These are phyloP conservation scores for Candida caryicola DNA, from an alignment of 805 yeast species.

Conservation along the genomic window DNA sequence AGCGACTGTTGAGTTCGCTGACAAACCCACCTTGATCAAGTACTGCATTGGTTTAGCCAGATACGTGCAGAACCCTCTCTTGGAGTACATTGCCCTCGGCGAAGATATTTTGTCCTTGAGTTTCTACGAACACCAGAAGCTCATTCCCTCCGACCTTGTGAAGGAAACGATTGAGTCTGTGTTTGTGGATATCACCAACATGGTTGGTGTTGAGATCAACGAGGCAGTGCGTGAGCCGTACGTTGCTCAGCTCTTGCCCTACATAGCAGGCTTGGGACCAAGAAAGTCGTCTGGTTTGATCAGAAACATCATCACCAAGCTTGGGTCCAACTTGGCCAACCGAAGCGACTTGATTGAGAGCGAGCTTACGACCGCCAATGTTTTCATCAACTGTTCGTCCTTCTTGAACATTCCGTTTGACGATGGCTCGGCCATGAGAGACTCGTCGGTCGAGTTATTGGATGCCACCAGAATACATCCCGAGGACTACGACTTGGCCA, in stretches of 20 bases:
- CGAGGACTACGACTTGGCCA: constrained; percentile 93
- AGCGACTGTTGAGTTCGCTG: constrained; percentile 77
- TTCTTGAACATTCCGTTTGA: constrained; percentile 77
- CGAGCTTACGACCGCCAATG: constrained; percentile 71
- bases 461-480: constrained; percentile 98
- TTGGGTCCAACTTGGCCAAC: constrained; percentile 59
- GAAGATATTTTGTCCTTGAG: constrained; percentile 68
- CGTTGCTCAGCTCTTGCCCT: constrained; percentile 68
- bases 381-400: constrained; percentile 90
- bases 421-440: constrained; percentile 49
- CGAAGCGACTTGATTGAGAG: constrained; percentile 83
- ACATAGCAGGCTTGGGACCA: constrained; percentile 90
- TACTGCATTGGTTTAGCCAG: constrained; percentile 90
- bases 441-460: constrained; percentile 70
- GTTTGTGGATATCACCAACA: constrained; percentile 84
- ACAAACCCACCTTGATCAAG: constrained; percentile 72
- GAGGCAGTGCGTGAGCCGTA: constrained; percentile 79
- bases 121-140: constrained; percentile 70
- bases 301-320: constrained; percentile 66
- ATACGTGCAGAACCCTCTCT: constrained; percentile 86
- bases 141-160: constrained; percentile 63
- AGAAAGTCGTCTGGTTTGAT: constrained; percentile 88
- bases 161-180: constrained; percentile 69
- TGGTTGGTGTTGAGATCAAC: constrained; percentile 92
- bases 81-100: constrained; percentile 81